These are phyloP conservation scores for Taiozyma onychis DNA, from an alignment of 1,139 yeast genomes.

Conservation along the genomic window DNA sequence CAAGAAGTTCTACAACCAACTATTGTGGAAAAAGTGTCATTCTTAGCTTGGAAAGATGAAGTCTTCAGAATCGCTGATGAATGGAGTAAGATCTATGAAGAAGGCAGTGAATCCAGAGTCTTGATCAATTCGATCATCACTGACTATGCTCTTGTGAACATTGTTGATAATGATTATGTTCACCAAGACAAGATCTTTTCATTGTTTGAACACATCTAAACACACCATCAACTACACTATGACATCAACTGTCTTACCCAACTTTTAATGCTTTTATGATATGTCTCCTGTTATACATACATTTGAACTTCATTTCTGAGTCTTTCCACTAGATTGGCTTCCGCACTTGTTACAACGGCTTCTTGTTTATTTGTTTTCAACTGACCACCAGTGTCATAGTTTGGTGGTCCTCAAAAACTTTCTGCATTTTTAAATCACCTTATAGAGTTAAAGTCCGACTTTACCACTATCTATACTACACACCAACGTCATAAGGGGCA, in stretches of 20 bases:
- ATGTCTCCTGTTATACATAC: background rate
- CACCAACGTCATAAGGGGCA: background rate
- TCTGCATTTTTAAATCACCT: background rate
- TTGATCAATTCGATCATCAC: constrained; percentile 49
- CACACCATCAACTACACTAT: background rate
- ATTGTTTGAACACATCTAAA: constrained; percentile 26
- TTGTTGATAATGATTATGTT: constrained; percentile 83
- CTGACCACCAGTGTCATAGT: background rate
- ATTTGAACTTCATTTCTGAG: background rate
- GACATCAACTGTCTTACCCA: constrained; percentile 8
- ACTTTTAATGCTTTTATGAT: constrained; percentile 4
- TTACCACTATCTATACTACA: background rate
- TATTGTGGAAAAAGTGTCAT: constrained; percentile 83
- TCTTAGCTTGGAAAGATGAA: constrained; percentile 96
- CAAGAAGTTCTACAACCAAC: constrained; percentile 90
- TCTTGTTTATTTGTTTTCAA: background rate
- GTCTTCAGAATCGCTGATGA: constrained; percentile 77
- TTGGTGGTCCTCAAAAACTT: background rate
- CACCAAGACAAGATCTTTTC: constrained; percentile 42
- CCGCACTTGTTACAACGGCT: background rate
- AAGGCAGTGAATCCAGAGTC: constrained; percentile 28
- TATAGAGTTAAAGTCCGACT: background rate
- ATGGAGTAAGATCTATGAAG: constrained; percentile 61
- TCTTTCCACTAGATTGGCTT: background rate
- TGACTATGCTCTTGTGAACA: constrained; percentile 71